A percentile compares a stretch with the other conserved stretches of the same genome.
phyloP scores from a whole-genome alignment of 352 stramenopile species.

The Phytophthora litchii region DNA sequence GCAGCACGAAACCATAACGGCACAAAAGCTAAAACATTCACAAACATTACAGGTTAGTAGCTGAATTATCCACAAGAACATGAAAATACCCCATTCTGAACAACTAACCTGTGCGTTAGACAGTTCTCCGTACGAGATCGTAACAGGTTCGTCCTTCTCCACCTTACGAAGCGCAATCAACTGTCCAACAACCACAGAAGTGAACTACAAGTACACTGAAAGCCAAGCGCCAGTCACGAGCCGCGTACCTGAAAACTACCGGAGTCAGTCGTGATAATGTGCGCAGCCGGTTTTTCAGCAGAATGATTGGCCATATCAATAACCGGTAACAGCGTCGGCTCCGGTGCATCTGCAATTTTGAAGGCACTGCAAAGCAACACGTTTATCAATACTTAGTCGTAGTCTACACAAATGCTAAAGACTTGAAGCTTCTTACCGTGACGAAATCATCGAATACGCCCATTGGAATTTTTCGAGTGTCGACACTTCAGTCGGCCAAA shows the following conservation, averaged over 20 bases:
- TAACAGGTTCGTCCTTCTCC: slow-evolving; percentile 50
- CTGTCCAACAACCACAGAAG: slow-evolving; percentile 28
- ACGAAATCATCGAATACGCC: slow-evolving; percentile 76
- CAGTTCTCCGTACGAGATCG: slow-evolving; percentile 75
- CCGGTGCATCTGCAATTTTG: slow-evolving; percentile 33
- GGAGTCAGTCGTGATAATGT: slow-evolving; percentile 51
- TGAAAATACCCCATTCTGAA: neutral
- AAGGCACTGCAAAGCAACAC: slow-evolving; percentile 46
- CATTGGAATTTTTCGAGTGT: slow-evolving; percentile 59
- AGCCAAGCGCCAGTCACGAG: neutral
- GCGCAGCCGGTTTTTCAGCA: slow-evolving; percentile 40
- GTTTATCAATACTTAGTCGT: slow-evolving; percentile 2
- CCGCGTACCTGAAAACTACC: slow-evolving; percentile 53
- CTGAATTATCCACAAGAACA: neutral
- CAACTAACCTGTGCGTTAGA: slow-evolving; percentile 70
- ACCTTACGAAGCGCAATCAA: slow-evolving; percentile 54
- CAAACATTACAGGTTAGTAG: slow-evolving; percentile 3
- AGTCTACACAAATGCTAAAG: neutral
- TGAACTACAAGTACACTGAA: slow-evolving; percentile 4
- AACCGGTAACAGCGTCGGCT: slow-evolving; percentile 70
- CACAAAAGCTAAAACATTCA: slow-evolving; percentile 50
- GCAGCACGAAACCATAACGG: slow-evolving; percentile 73
- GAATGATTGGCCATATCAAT: slow-evolving; percentile 86
- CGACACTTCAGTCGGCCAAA: slow-evolving; percentile 46
- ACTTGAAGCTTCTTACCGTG: slow-evolving; percentile 35